Conservation (phyloP, 306 rosid genomes). For the Vigna hirtella region DNA sequence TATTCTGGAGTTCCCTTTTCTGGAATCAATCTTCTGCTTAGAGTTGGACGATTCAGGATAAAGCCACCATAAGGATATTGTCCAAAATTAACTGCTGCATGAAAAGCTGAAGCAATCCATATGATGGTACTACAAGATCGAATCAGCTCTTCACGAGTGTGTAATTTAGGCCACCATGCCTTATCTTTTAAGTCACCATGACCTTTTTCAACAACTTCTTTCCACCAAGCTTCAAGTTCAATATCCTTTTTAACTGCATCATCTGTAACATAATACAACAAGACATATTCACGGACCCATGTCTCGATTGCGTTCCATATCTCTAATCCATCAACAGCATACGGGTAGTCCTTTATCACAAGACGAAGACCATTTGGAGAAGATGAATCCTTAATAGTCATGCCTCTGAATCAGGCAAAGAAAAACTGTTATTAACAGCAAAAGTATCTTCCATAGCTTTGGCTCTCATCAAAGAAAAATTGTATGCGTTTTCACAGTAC, state of each 20-base stretch:
- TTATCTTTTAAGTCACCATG: constrained; percentile 61
- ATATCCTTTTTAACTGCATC: constrained; percentile 44
- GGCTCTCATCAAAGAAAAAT: too few relatives aligned
- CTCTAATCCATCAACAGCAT: constrained; percentile 62
- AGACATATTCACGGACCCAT: constrained; percentile 62
- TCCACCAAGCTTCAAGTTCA: constrained; percentile 77
- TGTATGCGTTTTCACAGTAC: too few relatives aligned
- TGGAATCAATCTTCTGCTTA: constrained; percentile 59
- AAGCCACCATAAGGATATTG: constrained; percentile 74
- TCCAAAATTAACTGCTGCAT: constrained; percentile 70
- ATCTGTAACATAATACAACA: constrained; percentile 51
- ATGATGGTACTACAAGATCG: constrained; percentile 53
- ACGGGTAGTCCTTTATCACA: constrained; percentile 64
- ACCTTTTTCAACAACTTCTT: constrained; percentile 56
- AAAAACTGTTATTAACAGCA: neutral
- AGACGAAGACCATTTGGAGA: constrained; percentile 44
- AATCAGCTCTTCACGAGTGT: constrained; percentile 46
- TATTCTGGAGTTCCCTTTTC: constrained; percentile 56
- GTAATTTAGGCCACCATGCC: constrained; percentile 68
- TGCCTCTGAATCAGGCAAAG: constrained; percentile 18
- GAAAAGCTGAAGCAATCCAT: constrained; percentile 72
- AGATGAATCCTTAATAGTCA: constrained; percentile 40
- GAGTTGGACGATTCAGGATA: constrained; percentile 66
- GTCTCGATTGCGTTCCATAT: constrained; percentile 66
- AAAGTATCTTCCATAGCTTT: neutral